Evolutionary conservation across 192 early-diverging fungal species (phyloP).

Genomic region (Backusella psychrophila): DNA sequence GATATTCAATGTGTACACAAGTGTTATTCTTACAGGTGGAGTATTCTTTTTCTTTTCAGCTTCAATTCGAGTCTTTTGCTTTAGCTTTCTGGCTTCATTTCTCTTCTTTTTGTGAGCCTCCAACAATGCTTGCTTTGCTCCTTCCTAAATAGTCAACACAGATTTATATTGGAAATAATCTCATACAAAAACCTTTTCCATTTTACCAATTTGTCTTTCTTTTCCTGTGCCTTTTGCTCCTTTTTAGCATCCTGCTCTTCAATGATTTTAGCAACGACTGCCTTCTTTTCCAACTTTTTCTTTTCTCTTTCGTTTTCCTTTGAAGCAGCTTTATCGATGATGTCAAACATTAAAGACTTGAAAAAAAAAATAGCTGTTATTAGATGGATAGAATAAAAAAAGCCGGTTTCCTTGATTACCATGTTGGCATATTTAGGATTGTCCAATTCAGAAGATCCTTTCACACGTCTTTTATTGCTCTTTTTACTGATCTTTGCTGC

Average conservation of each 20-base stretch:
- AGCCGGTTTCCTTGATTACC: background rate
- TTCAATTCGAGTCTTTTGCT: background rate
- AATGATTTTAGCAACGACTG: conserved; percentile 9
- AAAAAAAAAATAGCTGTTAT: background rate
- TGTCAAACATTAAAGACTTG: background rate
- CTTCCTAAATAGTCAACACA: background rate
- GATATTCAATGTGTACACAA: background rate
- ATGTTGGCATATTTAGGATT: conserved; percentile 11
- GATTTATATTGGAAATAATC: background rate
- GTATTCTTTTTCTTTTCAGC: background rate
- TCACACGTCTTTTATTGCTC: background rate
- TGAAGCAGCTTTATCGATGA: conserved; percentile 3
- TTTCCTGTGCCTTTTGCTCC: background rate
- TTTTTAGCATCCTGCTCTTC: conserved; percentile 4
- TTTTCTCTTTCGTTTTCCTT: conserved; percentile 2
- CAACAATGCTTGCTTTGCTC: background rate
- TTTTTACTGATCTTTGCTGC: conserved; percentile 6
- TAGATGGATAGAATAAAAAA: background rate
- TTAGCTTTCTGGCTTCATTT: conserved; percentile 1
- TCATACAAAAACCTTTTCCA: background rate
- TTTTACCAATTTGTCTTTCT: conserved; percentile 1
- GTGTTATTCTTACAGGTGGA: background rate
- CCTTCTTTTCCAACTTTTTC: conserved; percentile 3
- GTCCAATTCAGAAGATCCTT: conserved; percentile 10
- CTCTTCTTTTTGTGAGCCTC: conserved; percentile 3